A percentile compares a stretch with the other conserved stretches of the same genome.
Evolutionary conservation across 352 stramenopile genomes (phyloP).

Genomic region (Thraustotheca clavata): DNA sequence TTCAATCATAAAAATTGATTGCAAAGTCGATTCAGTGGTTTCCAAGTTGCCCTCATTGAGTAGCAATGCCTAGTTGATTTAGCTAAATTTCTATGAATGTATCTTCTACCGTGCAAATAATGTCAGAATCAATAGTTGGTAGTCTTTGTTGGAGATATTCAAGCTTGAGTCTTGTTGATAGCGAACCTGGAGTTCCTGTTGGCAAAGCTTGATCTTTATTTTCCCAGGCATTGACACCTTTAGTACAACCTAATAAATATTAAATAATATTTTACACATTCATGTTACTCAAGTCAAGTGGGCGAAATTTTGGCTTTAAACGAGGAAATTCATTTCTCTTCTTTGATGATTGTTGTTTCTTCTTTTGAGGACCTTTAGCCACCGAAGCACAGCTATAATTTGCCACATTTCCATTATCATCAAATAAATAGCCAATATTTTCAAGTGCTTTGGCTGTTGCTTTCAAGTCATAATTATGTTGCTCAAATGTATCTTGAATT

Average conservation of each 20-base stretch:
- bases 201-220: not conserved
- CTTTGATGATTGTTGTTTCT: not conserved
- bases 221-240: not conserved
- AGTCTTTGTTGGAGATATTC: slow-evolving; percentile 2
- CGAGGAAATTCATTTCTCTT: not conserved
- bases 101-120: slow-evolving; percentile 9
- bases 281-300: too few species aligned
- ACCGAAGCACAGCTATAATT: slow-evolving; percentile 17
- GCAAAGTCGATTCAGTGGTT: slow-evolving; percentile 7
- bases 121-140: not conserved
- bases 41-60: slow-evolving; percentile 9
- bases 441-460: not conserved
- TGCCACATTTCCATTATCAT: not conserved
- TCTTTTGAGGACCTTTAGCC: not conserved
- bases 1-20: not conserved
- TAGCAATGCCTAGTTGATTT: slow-evolving; percentile 1
- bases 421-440: not conserved
- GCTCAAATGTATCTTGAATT: slow-evolving; percentile 4
- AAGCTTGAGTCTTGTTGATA: slow-evolving; percentile 13
- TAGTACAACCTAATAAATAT: too few species aligned
- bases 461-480: slow-evolving; percentile 3
- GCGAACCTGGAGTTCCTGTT: not conserved
- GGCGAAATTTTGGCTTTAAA: not conserved
- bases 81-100: not conserved
- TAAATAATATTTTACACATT: too few species aligned